These are phyloP conservation scores for Oryza officinalis DNA, from an alignment of 176 grass and related monocot genomes.

Conservation along the genomic window DNA sequence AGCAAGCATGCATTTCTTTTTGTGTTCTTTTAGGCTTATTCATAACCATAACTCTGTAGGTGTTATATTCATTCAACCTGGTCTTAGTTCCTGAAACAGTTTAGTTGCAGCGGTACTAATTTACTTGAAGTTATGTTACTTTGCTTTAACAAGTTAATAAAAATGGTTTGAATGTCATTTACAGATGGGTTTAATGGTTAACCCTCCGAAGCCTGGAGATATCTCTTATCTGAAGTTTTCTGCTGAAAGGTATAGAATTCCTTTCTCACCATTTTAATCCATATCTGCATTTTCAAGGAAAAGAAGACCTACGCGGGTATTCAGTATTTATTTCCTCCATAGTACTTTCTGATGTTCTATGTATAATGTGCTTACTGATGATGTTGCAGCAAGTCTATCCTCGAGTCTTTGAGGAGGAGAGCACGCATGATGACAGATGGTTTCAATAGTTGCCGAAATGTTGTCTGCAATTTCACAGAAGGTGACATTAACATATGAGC, in stretches of 20 bases:
- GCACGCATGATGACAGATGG: conserved; percentile 96
- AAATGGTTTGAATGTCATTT: conserved; percentile 16
- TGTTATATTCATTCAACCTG: background rate
- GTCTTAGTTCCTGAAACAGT: conserved; percentile 9
- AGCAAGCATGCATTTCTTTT: background rate
- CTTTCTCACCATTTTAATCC: conserved; percentile 14
- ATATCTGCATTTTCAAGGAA: conserved; percentile 2
- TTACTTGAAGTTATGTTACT: conserved; percentile 10
- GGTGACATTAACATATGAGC: conserved; percentile 43
- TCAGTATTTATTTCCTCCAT: background rate
- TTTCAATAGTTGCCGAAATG: conserved; percentile 98
- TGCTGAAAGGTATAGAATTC: conserved; percentile 69
- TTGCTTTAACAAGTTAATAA: conserved; percentile 30
- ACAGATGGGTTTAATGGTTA: conserved; percentile 98
- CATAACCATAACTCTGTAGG: too few relatives aligned
- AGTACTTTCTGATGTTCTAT: conserved; percentile 5
- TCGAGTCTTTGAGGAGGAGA: conserved; percentile 85
- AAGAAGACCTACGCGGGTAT: background rate
- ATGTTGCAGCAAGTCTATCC: conserved; percentile 73
- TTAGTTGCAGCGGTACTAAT: background rate
- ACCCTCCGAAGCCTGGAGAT: conserved; percentile 93
- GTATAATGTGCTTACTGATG: conserved; percentile 40
- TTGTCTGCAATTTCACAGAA: conserved; percentile 97
- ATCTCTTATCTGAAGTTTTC: conserved; percentile 82
- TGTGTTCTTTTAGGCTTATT: too few relatives aligned